These are phyloP conservation scores for Tetracentron sinense DNA, from an alignment of 164 flowering plant genomes.

Conservation along the genomic window DNA sequence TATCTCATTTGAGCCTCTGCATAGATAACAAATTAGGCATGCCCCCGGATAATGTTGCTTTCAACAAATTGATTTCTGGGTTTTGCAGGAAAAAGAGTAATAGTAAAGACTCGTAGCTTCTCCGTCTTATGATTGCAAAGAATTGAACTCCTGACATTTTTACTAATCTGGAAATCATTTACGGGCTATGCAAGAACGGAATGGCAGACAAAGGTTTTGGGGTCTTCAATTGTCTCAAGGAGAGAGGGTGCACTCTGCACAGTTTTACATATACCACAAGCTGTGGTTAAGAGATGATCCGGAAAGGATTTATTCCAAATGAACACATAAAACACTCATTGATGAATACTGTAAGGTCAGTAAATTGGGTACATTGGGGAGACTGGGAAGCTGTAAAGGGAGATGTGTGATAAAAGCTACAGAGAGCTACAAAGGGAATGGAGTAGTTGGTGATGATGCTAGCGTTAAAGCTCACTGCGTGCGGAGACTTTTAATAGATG, in stretches of 20 bases:
- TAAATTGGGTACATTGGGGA: slow-evolving; percentile 29
- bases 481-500: slow-evolving; percentile 35
- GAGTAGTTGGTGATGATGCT: slow-evolving; percentile 44
- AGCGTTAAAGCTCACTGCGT: slow-evolving; percentile 34
- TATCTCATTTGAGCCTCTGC: slow-evolving; percentile 52
- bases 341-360: slow-evolving; percentile 41
- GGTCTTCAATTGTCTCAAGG: slow-evolving; percentile 54
- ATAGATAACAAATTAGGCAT: slow-evolving; percentile 38
- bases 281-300: slow-evolving; percentile 65
- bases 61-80: slow-evolving; percentile 45
- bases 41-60: slow-evolving; percentile 37
- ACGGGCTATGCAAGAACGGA: slow-evolving; percentile 41
- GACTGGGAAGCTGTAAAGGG: slow-evolving; percentile 41
- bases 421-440: slow-evolving; percentile 36
- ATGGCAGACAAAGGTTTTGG: slow-evolving; percentile 38
- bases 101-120: slow-evolving; percentile 41
- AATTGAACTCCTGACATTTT: slow-evolving; percentile 38
- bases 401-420: slow-evolving; percentile 53
- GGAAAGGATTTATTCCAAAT: slow-evolving; percentile 49
- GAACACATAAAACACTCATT: slow-evolving; percentile 47
- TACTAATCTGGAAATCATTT: slow-evolving; percentile 54
- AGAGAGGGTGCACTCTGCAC: slow-evolving; percentile 62
- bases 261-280: slow-evolving; percentile 54
- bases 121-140: slow-evolving; percentile 62
- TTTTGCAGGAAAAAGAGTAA: slow-evolving; percentile 30